Conservation (phyloP, 169 alveolate species). For the Pseudocohnilembus persalinus region DNA sequence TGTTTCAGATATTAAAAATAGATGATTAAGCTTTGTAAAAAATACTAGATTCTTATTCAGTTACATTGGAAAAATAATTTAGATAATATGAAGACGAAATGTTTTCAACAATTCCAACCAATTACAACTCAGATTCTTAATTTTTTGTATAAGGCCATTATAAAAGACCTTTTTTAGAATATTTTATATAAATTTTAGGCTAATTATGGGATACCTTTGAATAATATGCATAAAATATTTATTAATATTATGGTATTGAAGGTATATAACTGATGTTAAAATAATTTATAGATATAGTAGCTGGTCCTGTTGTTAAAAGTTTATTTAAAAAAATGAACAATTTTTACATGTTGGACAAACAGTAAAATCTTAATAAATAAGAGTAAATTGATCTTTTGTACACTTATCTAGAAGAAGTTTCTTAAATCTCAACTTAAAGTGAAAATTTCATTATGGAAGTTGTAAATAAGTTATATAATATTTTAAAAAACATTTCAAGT, state of each 20-base stretch:
- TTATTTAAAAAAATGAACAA: not conserved
- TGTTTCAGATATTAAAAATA: not conserved
- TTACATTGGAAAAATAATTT: not conserved
- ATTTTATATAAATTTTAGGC: too few relatives aligned
- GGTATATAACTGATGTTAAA: not conserved
- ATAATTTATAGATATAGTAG: not conserved
- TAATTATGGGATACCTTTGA: not conserved
- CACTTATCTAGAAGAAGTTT: not conserved
- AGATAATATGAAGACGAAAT: not conserved
- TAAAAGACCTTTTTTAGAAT: not conserved
- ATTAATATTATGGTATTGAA: not conserved
- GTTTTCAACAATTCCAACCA: not conserved
- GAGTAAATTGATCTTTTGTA: not conserved
- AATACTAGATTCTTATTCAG: not conserved
- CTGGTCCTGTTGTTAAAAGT: not conserved
- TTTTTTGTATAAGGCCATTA: not conserved
- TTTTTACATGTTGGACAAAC: not conserved
- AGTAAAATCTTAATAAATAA: too few relatives aligned
- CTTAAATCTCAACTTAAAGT: not conserved
- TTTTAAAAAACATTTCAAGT: too few relatives aligned
- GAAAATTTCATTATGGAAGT: not conserved
- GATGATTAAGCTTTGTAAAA: not conserved
- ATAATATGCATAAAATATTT: too few relatives aligned
- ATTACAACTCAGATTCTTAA: not conserved
- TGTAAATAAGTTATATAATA: not conserved